These are phyloP conservation scores for Rutstroemia sp. DNA, from an alignment of 2,329 filamentous ascomycete species.

Conservation along the genomic window DNA sequence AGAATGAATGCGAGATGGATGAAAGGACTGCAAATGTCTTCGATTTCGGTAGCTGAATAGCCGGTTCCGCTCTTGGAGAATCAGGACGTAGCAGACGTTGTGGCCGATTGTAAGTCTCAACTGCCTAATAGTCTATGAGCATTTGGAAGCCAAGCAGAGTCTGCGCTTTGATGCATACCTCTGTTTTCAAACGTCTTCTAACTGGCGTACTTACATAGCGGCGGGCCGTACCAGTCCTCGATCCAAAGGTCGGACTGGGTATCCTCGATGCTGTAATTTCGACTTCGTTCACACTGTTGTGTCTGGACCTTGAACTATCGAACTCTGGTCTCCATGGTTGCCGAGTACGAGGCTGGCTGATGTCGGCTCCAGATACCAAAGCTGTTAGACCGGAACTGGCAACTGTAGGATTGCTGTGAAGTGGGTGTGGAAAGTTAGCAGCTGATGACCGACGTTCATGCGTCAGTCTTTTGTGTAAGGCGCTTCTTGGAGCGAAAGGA, in stretches of 20 bases:
- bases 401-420: slow-evolving; percentile 17
- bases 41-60: slow-evolving; percentile 33
- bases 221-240: neutral
- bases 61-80: slow-evolving; percentile 10
- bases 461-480: neutral
- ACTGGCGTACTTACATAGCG: slow-evolving; percentile 15
- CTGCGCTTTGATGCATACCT: slow-evolving; percentile 10
- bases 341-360: slow-evolving; percentile 8
- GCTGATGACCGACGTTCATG: slow-evolving; percentile 1
- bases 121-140: neutral
- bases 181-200: slow-evolving; percentile 11
- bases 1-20: slow-evolving; percentile 39
- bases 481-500: slow-evolving; percentile 3
- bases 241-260: slow-evolving; percentile 4
- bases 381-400: slow-evolving; percentile 16
- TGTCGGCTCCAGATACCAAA: slow-evolving; percentile 16
- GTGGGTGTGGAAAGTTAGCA: slow-evolving; percentile 2
- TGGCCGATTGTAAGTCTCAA: slow-evolving; percentile 2
- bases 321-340: neutral
- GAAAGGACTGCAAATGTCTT: slow-evolving; percentile 39
- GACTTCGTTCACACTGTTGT: neutral
- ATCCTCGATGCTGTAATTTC: slow-evolving; percentile 2
- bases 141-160: neutral
- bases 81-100: slow-evolving; percentile 13
- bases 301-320: neutral